Base-by-base conservation (phyloP, 2,329 filamentous ascomycete genomes). In the Fusarium sp. region DNA sequence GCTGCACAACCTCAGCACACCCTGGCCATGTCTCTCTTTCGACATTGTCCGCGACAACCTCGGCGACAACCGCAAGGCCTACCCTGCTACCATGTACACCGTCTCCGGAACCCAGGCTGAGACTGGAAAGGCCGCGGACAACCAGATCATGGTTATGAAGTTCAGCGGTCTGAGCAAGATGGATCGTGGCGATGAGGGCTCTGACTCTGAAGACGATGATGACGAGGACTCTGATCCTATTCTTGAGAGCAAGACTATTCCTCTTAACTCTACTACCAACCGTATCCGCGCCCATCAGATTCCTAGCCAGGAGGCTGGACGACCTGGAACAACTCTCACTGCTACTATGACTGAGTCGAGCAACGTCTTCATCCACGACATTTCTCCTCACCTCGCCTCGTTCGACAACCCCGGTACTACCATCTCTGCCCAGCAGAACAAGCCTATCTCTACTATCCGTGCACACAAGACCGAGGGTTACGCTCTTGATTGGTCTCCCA, bases 11-110 rank as follows among this genome's bases (percentile, higher is more conserved):
- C 88, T 99, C 69, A 96, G 92, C 80, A 94, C 94, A 10, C 94
- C 94, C 2, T 99, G 96, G 96, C 96, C 96, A 5, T 99, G 96
- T 79, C 87, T 99, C 18, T 98, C 95, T 3, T 97, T 98, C 81
- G 96, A 98, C 78, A 91, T 99, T 63, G 82, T 99, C 67, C 91
- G 87, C 74, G 96, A 99, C 81, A 85, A 86, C 53, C 87, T 99
- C 20, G 96, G 96, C 71, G 92, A 97, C 77, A 90, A 93, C 80
- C 91, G 96, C 77, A 97, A 91, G 80, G 90, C 91, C n/a, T 99
- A 97, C 81, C 96, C 96, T 26, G 93, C 94, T 50, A 98, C 95
- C 62, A 91, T 98, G 82, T 99, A 98, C 82, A 92, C 94, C 13
- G 94, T 98, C 31, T 91, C 94, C 20, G 96, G 96, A 63, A 99